Evolutionary conservation across 441 rosid species (phyloP).

Genomic region (Omphalea diandra): DNA sequence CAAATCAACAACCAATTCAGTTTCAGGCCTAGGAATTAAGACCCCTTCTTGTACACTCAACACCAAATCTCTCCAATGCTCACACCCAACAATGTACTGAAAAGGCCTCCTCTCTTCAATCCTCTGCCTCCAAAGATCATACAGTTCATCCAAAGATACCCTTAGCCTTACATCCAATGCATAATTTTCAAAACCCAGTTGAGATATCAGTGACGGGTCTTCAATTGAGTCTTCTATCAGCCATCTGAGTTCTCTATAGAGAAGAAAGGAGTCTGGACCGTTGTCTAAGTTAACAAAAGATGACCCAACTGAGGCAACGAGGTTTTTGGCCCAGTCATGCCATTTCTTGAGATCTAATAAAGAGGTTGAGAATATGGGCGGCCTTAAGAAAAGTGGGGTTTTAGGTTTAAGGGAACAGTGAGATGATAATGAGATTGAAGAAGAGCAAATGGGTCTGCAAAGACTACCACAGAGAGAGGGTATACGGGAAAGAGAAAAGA

Average conservation of each 20-base stretch:
- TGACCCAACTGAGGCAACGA: constrained; percentile 57
- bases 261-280: constrained; percentile 58
- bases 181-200: constrained; percentile 22
- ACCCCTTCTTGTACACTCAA: constrained; percentile 87
- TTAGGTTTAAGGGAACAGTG: constrained; percentile 31
- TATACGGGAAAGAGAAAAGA: not conserved
- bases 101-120: constrained; percentile 81
- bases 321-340: constrained; percentile 71
- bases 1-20: constrained; percentile 71
- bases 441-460: constrained; percentile 25
- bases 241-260: constrained; percentile 84
- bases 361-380: constrained; percentile 42
- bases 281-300: constrained; percentile 49
- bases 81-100: constrained; percentile 89
- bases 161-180: constrained; percentile 32
- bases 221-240: constrained; percentile 64
- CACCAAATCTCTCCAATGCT: constrained; percentile 90
- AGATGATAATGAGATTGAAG: not conserved
- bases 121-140: constrained; percentile 70
- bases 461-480: constrained; percentile 13
- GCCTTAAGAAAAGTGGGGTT: constrained; percentile 55
- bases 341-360: constrained; percentile 57
- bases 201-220: constrained; percentile 34
- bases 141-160: constrained; percentile 56
- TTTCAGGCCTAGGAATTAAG: constrained; percentile 90